Evolutionary conservation across 768 basidiomycete genomes (phyloP).

Genomic region (Naganishia vaughanmartiniae): DNA sequence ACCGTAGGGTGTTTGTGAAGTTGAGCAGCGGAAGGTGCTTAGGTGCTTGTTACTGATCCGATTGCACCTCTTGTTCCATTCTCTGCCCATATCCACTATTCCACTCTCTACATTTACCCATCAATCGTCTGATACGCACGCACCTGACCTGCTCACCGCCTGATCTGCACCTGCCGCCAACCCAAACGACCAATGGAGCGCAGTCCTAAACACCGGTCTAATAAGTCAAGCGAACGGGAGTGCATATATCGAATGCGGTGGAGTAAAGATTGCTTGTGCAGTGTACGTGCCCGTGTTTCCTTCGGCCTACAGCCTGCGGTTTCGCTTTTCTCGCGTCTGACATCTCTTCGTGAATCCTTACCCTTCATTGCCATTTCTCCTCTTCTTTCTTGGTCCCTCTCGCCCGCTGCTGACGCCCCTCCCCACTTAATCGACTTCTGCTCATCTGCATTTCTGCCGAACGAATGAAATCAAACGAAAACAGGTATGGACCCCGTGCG

Average conservation of each 20-base stretch:
- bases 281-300: slow-evolving; percentile 62
- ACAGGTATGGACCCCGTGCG: slow-evolving; percentile 64
- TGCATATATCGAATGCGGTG: slow-evolving; percentile 87
- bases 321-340: not conserved
- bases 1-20: too few relatives aligned
- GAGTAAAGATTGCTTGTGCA: slow-evolving; percentile 88
- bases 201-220: slow-evolving; percentile 84
- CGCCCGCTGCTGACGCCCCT: too few relatives aligned
- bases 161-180: too few relatives aligned
- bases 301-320: not conserved
- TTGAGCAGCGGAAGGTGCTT: not conserved
- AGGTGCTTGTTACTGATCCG: not conserved
- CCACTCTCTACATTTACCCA: too few relatives aligned
- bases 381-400: slow-evolving; percentile 6
- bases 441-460: slow-evolving; percentile 37
- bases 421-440: too few relatives aligned
- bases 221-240: slow-evolving; percentile 94
- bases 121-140: too few relatives aligned
- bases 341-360: not conserved
- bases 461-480: too few relatives aligned
- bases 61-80: too few relatives aligned
- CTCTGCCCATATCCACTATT: too few relatives aligned
- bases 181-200: too few relatives aligned
- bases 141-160: too few relatives aligned
- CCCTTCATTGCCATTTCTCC: not conserved